Base-by-base conservation (phyloP, 148 eudicot genomes). In the Drosera capensis region DNA sequence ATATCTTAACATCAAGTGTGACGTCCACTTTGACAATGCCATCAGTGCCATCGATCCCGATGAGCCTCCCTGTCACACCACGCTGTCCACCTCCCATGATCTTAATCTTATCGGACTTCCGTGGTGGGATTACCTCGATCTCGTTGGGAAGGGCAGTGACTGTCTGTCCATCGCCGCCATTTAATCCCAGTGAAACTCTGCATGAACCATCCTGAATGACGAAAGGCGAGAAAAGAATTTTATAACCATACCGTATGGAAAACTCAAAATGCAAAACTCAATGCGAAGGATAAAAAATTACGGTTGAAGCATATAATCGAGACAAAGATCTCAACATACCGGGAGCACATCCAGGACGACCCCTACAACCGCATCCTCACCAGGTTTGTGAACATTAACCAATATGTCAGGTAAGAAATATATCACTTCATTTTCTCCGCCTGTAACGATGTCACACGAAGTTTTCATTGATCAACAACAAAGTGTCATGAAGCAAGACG, bases 11-110 rank as follows among this genome's bases (percentile, higher is more conserved):
- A 59, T 85, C 99, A 1, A 80, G 62, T 0, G 94, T 67, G 17
- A 71, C 87, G 48, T 90, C 99, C 16, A 81, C 70, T 68, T 85
- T 90, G 9, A 90, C 95, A 36, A 90, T 90, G 7, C 99, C 95
- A 43, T 90, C 95, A 0, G 78, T 71, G 22, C 95, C 95, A 47
- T 90, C 99, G 19, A 90, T 65, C 39, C 99, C 95, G 5, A 90
- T 85, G 50, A 90, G 73, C 57, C 78, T 90, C 20, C 99, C 95
- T 0, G 95, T 81, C 5, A 68, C 55, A 8, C 99, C 99, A 14
- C 94, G 85, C n/a, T 78, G 88, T 4, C 79, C 68, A 12, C 99
- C 94, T 5, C 95, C 95, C 80, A 90, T 71, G 49, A 90, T 90
- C 71, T 81, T 90, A 30, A 85, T 79, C 55, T 76, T 90, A 55